phyloP scores from a whole-genome alignment of 2,329 filamentous ascomycete species.

The Colletotrichum somersetense region DNA sequence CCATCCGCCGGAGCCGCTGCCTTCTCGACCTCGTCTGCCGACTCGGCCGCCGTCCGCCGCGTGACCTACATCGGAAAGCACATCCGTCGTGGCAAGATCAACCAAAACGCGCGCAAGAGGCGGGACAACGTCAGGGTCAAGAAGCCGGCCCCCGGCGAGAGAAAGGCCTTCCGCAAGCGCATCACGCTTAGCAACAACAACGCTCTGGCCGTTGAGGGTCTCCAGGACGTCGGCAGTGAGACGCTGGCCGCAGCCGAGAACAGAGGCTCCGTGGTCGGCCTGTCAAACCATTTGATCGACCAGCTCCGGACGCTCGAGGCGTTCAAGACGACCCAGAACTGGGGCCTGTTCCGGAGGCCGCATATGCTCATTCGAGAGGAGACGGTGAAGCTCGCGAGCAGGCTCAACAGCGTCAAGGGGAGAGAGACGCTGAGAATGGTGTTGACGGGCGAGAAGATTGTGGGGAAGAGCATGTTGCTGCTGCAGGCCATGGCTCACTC shows the following conservation, averaged over 20 bases:
- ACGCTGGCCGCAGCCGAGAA: slow-evolving; percentile 67
- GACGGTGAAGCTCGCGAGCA: slow-evolving; percentile 77
- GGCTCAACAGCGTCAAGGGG: slow-evolving; percentile 67
- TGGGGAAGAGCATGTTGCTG: slow-evolving; percentile 89
- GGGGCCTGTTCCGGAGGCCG: slow-evolving; percentile 87
- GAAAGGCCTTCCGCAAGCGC: slow-evolving; percentile 87
- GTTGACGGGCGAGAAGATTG: slow-evolving; percentile 77
- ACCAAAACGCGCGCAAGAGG: slow-evolving; percentile 59
- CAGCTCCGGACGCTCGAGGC: slow-evolving; percentile 85
- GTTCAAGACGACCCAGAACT: slow-evolving; percentile 91
- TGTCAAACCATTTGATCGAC: slow-evolving; percentile 80
- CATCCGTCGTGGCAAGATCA: slow-evolving; percentile 43
- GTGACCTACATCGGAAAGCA: slow-evolving; percentile 38
- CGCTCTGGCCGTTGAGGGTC: slow-evolving; percentile 80
- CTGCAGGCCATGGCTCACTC: slow-evolving; percentile 87
- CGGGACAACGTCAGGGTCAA: slow-evolving; percentile 59
- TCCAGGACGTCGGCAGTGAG: slow-evolving; percentile 70
- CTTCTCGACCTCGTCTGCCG: slow-evolving; percentile 56
- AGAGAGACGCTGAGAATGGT: slow-evolving; percentile 74
- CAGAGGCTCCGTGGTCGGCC: slow-evolving; percentile 74
- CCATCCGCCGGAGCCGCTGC: slow-evolving; percentile 50
- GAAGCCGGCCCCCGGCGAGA: slow-evolving; percentile 80
- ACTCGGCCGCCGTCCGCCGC: slow-evolving; percentile 45
- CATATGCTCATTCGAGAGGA: slow-evolving; percentile 83
- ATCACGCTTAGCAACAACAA: slow-evolving; percentile 96